phyloP scores from a whole-genome alignment of 2,329 filamentous ascomycete genomes.

The Xylariaceae sp. region DNA sequence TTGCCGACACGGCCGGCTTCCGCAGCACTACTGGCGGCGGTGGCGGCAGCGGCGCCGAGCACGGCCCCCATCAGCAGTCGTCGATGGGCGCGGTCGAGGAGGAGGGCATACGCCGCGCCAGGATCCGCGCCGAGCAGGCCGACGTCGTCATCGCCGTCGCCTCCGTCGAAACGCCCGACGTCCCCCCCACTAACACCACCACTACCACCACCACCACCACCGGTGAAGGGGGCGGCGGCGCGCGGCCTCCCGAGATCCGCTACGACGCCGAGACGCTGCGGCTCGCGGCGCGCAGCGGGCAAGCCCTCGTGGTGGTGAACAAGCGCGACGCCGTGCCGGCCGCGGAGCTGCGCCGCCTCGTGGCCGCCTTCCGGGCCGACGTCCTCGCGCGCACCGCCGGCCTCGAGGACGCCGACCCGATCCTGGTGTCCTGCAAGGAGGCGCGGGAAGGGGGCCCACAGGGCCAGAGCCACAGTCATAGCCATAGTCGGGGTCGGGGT shows the following conservation, averaged over 20 bases:
- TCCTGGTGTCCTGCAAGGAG: conserved; percentile 66
- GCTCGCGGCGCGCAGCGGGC: conserved; percentile 41
- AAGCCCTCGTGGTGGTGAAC: conserved; percentile 52
- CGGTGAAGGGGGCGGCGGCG: conserved; percentile 18
- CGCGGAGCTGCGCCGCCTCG: conserved; percentile 28
- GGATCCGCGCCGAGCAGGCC: conserved; percentile 70
- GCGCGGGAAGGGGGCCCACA: conserved; percentile 26
- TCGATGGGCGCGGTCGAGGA: conserved; percentile 68
- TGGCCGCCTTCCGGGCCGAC: conserved; percentile 31
- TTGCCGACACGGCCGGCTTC: conserved; percentile 91
- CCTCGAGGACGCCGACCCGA: conserved; percentile 32
- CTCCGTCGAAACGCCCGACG: conserved; percentile 53
- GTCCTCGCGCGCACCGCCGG: conserved; percentile 33
- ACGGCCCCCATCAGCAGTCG: conserved; percentile 10
- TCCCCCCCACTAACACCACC: too few species aligned
- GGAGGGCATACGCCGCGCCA: conserved; percentile 85
- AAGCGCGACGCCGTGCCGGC: conserved; percentile 47
- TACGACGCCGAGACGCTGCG: conserved; percentile 49
- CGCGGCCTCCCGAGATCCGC: conserved; percentile 38
- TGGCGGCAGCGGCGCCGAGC: conserved; percentile 7
- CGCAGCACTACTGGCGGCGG: conserved; percentile 35
- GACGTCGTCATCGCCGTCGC: conserved; percentile 79
- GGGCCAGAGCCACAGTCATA: conserved; percentile 21
- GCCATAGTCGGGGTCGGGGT: too few species aligned
- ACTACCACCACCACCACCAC: too few species aligned